Evolutionary conservation across 2,329 filamentous ascomycete species (phyloP), one percentile per base, ranked within the genome.

Genomic region (Ceratocystis cubensis): DNA sequence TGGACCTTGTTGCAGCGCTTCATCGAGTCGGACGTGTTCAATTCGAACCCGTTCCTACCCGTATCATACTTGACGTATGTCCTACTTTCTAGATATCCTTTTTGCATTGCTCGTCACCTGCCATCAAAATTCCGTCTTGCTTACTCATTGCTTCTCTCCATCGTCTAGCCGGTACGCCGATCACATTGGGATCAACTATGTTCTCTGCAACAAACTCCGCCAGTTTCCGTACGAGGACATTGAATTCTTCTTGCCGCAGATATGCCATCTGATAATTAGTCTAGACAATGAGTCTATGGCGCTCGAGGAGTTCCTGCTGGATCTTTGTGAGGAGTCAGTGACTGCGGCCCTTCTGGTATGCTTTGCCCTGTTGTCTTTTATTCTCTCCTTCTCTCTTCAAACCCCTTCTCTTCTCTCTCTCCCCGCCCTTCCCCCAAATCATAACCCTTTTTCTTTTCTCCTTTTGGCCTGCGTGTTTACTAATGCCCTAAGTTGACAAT

Each of bases 21-120:
- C 84, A 86, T 94, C 80, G 89, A 93, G 83, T 91, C 88, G 80
- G 89, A 94, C 81, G 88, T 94, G 81, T 94, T 94, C 82, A 93
- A 92, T 80, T 87, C 89, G 78, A 88, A 93, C 78, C 89, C 90
- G 70, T 93, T 91, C 76, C 86, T 94, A 76, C 88, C 89, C 69
- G 89, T 94, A 75, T 90, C 89, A 71, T 94, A 94, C 78, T 85
- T 94, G 74, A 89, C 89, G 89, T 93, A 81, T 83, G 87, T 80
- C 30, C 46, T 15, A 13, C 3, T 41, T 41, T 41, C 37, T 5
- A 41, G 37, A 15, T 41, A 4, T 13, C 13, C 13, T 8, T 41
- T 15, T 41, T 41, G 1, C 37, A 41, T 6, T 57, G 13, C 30
- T 30, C 33, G 28, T 30, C 56, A n/a, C 15, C 28, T 13, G 28